phyloP scores from a whole-genome alignment of 176 grass and related monocot genomes.

The barley (Hordeum vulgare) region MorexV3_pseudomolecules_assembly NC_058522.1:25519589-25520088 shows the following conservation, averaged over 20 bases:
- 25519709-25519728: conserved; percentile 79
- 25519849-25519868: conserved; percentile 49
- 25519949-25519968: not conserved
- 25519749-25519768: conserved; percentile 78
- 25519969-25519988: conserved; percentile 6
- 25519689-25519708: no score
- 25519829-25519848: conserved; percentile 77
- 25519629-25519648: no score
- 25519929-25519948: conserved; percentile 57
- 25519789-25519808: conserved; percentile 69
- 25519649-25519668: no score
- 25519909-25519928: conserved; percentile 59
- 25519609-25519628: no score
- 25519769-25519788: conserved; percentile 70
- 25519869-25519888: conserved; percentile 44
- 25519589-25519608: no score
- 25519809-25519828: conserved; percentile 92
- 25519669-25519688: no score
- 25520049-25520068: no score
- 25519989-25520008: not conserved
- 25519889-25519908: conserved; percentile 48
- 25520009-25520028: no score
- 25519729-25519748: conserved; percentile 98
- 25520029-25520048: no score
- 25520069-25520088: no score